A percentile compares a stretch with the other conserved stretches of the same genome.
Conservation (phyloP, 106 monocot genomes). For the Apostasia shenzhenica region DNA sequence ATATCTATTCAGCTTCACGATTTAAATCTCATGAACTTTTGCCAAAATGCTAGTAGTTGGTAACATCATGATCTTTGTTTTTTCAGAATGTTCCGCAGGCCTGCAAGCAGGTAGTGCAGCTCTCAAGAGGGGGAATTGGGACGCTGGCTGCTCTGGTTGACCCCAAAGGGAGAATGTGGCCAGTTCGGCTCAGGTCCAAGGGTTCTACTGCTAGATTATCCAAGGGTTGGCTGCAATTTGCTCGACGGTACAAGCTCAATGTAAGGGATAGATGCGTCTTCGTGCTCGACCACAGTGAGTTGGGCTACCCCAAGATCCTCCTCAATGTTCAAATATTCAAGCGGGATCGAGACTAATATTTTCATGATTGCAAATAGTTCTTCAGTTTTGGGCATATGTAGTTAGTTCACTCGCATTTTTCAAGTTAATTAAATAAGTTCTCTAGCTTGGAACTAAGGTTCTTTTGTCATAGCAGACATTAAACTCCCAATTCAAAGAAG, state of each 20-base stretch:
- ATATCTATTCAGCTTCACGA: background rate
- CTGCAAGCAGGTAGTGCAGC: background rate
- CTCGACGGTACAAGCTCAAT: background rate
- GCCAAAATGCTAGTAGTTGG: background rate
- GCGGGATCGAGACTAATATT: too few species aligned
- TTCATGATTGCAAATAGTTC: too few species aligned
- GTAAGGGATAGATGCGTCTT: slow-evolving; percentile 1
- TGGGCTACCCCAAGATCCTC: too few species aligned
- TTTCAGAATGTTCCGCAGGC: slow-evolving; percentile 1
- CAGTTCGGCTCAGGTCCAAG: background rate
- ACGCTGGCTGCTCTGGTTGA: background rate
- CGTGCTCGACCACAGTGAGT: too few species aligned
- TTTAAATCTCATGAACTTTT: background rate
- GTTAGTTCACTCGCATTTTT: too few species aligned
- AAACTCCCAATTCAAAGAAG: too few species aligned
- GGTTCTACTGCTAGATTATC: background rate
- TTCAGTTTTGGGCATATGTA: too few species aligned
- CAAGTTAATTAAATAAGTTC: too few species aligned
- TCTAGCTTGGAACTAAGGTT: too few species aligned
- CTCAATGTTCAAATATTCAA: too few species aligned
- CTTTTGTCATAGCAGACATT: too few species aligned
- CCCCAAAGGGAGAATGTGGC: background rate
- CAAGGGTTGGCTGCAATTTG: background rate
- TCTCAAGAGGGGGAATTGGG: background rate
- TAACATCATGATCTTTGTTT: too few species aligned